Conservation (phyloP, 2,329 filamentous ascomycete species). For the Colletotrichum magnum region DNA sequence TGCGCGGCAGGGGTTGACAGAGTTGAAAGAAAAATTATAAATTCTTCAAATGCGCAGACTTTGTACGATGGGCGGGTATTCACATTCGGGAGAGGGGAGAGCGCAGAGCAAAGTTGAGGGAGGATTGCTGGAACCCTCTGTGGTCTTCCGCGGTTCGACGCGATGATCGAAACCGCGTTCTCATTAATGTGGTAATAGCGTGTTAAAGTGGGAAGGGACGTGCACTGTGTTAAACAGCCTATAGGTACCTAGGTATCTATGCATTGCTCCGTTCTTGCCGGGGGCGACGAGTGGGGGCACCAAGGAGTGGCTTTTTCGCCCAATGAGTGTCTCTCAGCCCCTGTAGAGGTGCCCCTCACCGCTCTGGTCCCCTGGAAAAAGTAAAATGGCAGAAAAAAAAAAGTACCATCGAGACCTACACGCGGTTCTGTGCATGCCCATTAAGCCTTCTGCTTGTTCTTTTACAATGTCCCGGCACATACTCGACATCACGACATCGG, state of each 20-base stretch:
- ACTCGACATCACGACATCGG: constrained; percentile 6
- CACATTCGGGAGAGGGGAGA: neutral
- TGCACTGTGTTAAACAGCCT: neutral
- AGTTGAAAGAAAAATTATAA: neutral
- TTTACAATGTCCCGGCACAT: constrained; percentile 7
- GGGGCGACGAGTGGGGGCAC: neutral
- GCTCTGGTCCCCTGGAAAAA: constrained; percentile 23
- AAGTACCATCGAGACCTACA: neutral
- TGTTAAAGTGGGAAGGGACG: constrained; percentile 8
- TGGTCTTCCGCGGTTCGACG: constrained; percentile 14
- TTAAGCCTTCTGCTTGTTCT: neutral
- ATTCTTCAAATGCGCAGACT: neutral
- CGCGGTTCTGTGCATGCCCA: neutral
- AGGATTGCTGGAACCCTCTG: neutral
- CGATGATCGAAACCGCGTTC: constrained; percentile 36
- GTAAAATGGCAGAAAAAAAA: constrained; percentile 42
- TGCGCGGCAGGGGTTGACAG: neutral
- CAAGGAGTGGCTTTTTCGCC: neutral
- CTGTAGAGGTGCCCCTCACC: constrained; percentile 15
- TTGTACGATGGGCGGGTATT: neutral
- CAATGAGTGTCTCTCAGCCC: neutral
- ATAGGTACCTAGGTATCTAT: no score
- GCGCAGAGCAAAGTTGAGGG: neutral
- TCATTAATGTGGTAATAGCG: constrained; percentile 12
- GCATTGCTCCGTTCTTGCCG: neutral